Base-by-base conservation (phyloP, 1,284 basidiomycete genomes). In the Hortiboletus rubellus region DNA sequence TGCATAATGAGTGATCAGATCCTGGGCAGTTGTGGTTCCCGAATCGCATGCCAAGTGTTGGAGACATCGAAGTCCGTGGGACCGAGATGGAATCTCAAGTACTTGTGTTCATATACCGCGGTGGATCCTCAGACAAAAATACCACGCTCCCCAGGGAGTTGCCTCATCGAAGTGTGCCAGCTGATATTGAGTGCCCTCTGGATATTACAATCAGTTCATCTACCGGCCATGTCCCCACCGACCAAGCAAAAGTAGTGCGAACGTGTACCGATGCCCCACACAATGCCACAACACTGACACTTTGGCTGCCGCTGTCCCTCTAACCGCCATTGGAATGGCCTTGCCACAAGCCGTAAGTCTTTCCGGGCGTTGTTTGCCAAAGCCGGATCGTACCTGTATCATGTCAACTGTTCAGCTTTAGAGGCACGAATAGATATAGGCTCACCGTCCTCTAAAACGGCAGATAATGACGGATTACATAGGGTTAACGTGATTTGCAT, bases 321-420 rank as follows among this genome's bases (percentile, higher is more conserved):
- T 72, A 77, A 63, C 79, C 78, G 55, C 81, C 82, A 65, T 83
- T 84, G 40, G 77, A 67, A 63, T 77, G 72, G 44, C 88, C 88
- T 75, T 94, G 89, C 95, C 95, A 98, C 59, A 98, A 78, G 47
- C 96, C 95, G 67, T 98, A 98, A 37, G 85, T 83, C 75, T 93
- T 96, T 31, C 94, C 93, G 2, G 96, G 95, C 36, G 85, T 91
- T 17, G 93, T 96, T 76, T 98, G 96, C 96, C 96, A 98, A 50
- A 98, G 78, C 52, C 96, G 86, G 67, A 98, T 97, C 2, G 96
- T 98, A 47, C 88, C 91, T 89, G 65, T 11, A 24, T 46, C 33
- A 58, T 30, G 40, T 53, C 54, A 67, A 24, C 22, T 10, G 44
- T 42, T 67, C 15, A 67, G 56, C 36, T 38, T 30, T 7, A 22